Conservation (phyloP, 208 protist genomes). For the Herpetomonas samuelpessoai region DNA sequence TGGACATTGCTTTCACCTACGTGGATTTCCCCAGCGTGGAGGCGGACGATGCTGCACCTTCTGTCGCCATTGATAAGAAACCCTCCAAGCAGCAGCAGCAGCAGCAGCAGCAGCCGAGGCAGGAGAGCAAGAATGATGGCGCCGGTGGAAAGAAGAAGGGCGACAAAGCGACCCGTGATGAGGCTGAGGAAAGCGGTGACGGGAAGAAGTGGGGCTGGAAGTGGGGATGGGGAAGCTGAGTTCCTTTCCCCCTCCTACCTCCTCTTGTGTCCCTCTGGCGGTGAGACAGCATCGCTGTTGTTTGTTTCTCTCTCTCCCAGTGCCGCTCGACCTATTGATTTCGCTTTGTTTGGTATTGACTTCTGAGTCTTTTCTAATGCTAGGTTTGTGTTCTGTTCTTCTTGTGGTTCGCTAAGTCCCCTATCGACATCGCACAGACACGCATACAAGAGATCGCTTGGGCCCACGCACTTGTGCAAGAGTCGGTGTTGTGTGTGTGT, state of each 20-base stretch:
- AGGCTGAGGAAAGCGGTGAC: not conserved
- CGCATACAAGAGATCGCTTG: no score
- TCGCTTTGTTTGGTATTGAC: no score
- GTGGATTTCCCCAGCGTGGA: constrained; percentile 49
- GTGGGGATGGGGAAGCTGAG: constrained; percentile 28
- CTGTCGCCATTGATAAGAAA: constrained; percentile 6
- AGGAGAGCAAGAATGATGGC: not conserved
- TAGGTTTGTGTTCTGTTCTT: no score
- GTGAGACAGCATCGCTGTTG: no score
- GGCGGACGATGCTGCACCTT: constrained; percentile 21
- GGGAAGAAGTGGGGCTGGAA: constrained; percentile 28
- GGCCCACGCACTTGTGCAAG: no score
- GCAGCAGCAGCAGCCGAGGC: not conserved
- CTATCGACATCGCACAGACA: no score
- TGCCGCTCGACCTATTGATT: no score
- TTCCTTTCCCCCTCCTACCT: not conserved
- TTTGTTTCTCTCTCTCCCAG: no score
- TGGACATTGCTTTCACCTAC: constrained; percentile 80
- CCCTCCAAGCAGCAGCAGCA: not conserved
- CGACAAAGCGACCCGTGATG: not conserved
- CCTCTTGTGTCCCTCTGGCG: no score
- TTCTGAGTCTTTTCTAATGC: no score
- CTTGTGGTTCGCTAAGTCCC: no score
- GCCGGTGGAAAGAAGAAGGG: not conserved
- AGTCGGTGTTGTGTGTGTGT: no score